phyloP scores from a whole-genome alignment of 306 rosid species.

The Casuarina cunninghamiana region DNA sequence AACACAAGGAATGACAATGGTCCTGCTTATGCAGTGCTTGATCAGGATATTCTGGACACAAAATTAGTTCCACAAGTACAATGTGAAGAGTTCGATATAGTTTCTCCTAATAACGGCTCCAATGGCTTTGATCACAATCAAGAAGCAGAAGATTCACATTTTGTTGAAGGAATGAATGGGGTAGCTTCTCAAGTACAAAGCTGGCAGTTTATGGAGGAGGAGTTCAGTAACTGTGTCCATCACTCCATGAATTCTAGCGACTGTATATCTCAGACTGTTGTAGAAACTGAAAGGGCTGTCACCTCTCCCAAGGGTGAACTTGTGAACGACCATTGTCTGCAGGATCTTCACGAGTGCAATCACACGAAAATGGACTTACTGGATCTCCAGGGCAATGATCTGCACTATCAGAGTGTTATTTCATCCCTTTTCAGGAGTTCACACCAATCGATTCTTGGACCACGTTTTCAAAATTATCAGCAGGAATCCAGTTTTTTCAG shows the following conservation, averaged over 20 bases:
- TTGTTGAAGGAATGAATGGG: slow-evolving; percentile 47
- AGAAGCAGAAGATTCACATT: slow-evolving; percentile 42
- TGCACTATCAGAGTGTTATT: slow-evolving; percentile 63
- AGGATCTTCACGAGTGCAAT: slow-evolving; percentile 41
- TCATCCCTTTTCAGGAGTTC: slow-evolving; percentile 54
- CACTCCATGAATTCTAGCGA: slow-evolving; percentile 78
- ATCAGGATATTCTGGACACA: slow-evolving; percentile 38
- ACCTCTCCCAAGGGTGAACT: slow-evolving; percentile 32
- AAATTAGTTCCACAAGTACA: slow-evolving; percentile 41
- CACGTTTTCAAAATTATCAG: slow-evolving; percentile 37
- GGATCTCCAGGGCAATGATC: slow-evolving; percentile 44
- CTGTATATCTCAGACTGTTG: slow-evolving; percentile 75
- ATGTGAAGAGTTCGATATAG: slow-evolving; percentile 35
- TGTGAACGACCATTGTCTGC: slow-evolving; percentile 22
- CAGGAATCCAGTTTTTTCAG: slow-evolving; percentile 55
- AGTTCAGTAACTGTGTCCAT: slow-evolving; percentile 55
- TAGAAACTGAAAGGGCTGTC: slow-evolving; percentile 43
- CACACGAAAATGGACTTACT: slow-evolving; percentile 43
- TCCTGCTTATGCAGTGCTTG: slow-evolving; percentile 30
- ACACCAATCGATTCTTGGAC: slow-evolving; percentile 47
- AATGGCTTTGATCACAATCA: slow-evolving; percentile 45
- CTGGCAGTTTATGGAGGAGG: slow-evolving; percentile 80
- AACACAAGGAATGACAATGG: slow-evolving; percentile 33
- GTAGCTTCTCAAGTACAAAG: slow-evolving; percentile 63
- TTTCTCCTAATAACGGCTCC: slow-evolving; percentile 58